A percentile compares a stretch with the other conserved stretches of the same genome.
Conservation (phyloP, 345 rosid genomes). For the Eucalyptus pauciflora region DNA sequence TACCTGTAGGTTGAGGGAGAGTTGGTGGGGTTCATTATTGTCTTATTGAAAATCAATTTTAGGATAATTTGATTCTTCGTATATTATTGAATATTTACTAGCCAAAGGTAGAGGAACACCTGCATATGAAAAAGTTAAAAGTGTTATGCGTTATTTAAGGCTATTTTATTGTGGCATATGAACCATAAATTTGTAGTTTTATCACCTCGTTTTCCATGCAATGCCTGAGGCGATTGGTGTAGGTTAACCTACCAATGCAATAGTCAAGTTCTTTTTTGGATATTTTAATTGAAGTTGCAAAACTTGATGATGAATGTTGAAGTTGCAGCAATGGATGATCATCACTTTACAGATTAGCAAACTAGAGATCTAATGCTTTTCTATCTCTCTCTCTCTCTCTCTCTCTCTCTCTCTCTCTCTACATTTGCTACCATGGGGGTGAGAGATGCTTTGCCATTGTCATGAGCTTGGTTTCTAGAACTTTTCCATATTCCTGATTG, state of each 20-base stretch:
- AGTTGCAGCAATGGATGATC: not conserved
- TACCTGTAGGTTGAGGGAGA: not conserved
- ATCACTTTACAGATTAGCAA: not conserved
- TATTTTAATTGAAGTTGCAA: not conserved
- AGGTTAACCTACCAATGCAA: not conserved
- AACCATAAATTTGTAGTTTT: not conserved
- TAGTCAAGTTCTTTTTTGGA: not conserved
- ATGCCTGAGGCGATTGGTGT: not conserved
- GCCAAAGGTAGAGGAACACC: not conserved
- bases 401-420: not conserved
- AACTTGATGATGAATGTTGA: not conserved
- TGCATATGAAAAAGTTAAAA: not conserved
- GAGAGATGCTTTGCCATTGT: not conserved
- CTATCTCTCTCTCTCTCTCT: not conserved
- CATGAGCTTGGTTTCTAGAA: not conserved
- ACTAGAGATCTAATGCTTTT: not conserved
- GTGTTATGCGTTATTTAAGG: not conserved
- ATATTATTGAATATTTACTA: not conserved
- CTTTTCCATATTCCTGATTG: not conserved
- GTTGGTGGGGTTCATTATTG: not conserved
- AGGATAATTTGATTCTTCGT: not conserved
- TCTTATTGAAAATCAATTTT: not conserved
- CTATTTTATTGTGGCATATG: not conserved
- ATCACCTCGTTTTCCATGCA: not conserved
- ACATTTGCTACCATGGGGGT: not conserved